Evolutionary conservation across 176 grass and related monocot genomes (phyloP), one percentile per base, ranked within the genome.

Genomic region (Ananas comosus): DNA sequence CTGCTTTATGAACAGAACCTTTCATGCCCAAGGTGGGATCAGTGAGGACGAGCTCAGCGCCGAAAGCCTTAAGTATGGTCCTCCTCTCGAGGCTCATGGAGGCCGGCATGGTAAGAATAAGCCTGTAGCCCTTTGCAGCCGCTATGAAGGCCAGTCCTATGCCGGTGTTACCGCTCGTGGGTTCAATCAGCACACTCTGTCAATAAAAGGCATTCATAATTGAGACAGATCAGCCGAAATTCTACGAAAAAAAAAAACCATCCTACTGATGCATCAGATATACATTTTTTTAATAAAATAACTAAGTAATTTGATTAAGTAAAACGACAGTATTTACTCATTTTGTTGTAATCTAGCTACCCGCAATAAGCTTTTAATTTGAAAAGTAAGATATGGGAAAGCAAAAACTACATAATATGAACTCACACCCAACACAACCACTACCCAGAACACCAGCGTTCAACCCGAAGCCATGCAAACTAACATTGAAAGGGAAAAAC

Each of bases 141-240:
- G 93, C 89, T 71, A 97, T 90, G 57, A 97, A 97, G 50, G 93
- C 93, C 28, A 96, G 76, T 9, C 88, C 93, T 78, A 96, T 92
- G 54, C 93, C 93, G 10, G 93, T 96, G 77, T 92, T 92, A 27
- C 93, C 93, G 73, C 93, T 90, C 13, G 93, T 97, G 8, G 93
- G 81, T 54, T 97, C 93, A 64, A 97, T 97, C 68, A 97, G 80
- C 19, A 92, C 86, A 67, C 93, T 97, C 93, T 92, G 83, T 22
- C 2, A 76, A 68, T 13, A 64, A 74, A 66, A 21, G 48, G 22
- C 14, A 67, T 16, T 16, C 65, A 67, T 42, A 42, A 42, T 42
- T 42, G 5, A 69, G 19, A 6, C 5, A 51, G 10, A 69, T 11
- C n/a, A 69, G 49, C 49, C 48, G 66, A 53, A 56, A 52, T 9